Evolutionary conservation across 129 eudicot genomes (phyloP).

Genomic region (Dittrichia graveolens): DNA sequence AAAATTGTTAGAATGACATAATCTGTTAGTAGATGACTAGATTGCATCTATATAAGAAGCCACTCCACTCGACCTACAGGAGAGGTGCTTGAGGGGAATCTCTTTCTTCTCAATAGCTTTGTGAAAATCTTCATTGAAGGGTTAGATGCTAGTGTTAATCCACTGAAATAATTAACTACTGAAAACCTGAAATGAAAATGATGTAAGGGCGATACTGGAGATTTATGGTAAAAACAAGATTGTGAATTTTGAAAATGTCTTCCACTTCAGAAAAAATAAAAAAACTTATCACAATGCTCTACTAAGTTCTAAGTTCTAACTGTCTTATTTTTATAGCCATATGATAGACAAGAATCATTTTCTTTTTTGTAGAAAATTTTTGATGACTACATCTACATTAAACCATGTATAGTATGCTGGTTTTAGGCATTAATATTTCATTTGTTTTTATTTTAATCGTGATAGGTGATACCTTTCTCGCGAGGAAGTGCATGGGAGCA

Average conservation of each 20-base stretch:
- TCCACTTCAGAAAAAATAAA: no score
- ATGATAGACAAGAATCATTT: not conserved
- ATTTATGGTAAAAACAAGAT: not conserved
- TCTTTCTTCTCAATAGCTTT: not conserved
- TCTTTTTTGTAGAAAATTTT: not conserved
- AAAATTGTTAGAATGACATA: not conserved
- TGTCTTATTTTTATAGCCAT: not conserved
- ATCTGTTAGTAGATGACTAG: not conserved
- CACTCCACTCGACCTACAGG: not conserved
- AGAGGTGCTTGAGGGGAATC: not conserved
- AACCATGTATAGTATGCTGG: not conserved
- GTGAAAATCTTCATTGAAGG: not conserved
- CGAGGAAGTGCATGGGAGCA: slow-evolving; percentile 82
- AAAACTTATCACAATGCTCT: not conserved
- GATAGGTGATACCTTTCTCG: slow-evolving; percentile 88
- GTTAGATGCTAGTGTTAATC: not conserved
- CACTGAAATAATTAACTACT: no score
- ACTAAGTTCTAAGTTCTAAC: not conserved
- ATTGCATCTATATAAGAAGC: not conserved
- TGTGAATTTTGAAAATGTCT: no score
- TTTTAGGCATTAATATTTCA: not conserved
- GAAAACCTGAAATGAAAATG: no score
- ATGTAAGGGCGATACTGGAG: not conserved
- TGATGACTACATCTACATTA: not conserved
- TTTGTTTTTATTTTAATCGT: slow-evolving; percentile 11